Evolutionary conservation across 352 stramenopile genomes (phyloP), one percentile per base, ranked within the genome.

Genomic region (Phytophthora pistaciae): DNA sequence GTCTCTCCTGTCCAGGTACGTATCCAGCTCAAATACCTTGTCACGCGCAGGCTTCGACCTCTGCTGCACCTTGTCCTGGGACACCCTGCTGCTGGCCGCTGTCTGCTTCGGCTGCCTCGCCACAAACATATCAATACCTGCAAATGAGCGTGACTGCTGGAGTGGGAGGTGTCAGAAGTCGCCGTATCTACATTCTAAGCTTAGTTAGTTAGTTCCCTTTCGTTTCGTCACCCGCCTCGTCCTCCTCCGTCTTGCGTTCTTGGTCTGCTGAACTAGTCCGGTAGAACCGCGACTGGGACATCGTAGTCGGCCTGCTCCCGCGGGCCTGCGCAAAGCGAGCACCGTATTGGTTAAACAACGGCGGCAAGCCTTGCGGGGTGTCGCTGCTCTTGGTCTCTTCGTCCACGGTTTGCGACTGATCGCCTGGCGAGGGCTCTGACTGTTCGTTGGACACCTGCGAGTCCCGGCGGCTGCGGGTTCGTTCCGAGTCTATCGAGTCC

Each of bases 1-100:
- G 55, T 91, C 84, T 13, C 77, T 79, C 5, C 29, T 65, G 1
- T 74, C 60, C n/a, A 91, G 56, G 25, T 87, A 89, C 29, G 64
- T 72, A 8, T 83, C 63, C 50, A 91, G 65, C 14, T 89, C 75
- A 25, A 82, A 72, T 38, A 79, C 60, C 5, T 25, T 21, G 18
- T 78, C 49, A 14, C 29, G 53, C 23, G 11, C 5, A 23, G 7
- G 6, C 25, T 46, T 68, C 54, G 29, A 66, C 16, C 55, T 40
- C 52, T 53, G 60, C 20, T 52, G 59, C 16, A n/a, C 46, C 1
- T 49, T 64, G 40, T 61, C 7, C 8, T 14, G 38, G 38, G 38
- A 44, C 38, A 18, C 38, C 13, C 38, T 44, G 6, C 38, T 53
- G 27, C 44, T 23, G 21, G 18, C 23, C 53, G 27, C 23, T 52